Conservation (phyloP, 139 green algal genomes). For the Ettlia oleoabundans region DNA sequence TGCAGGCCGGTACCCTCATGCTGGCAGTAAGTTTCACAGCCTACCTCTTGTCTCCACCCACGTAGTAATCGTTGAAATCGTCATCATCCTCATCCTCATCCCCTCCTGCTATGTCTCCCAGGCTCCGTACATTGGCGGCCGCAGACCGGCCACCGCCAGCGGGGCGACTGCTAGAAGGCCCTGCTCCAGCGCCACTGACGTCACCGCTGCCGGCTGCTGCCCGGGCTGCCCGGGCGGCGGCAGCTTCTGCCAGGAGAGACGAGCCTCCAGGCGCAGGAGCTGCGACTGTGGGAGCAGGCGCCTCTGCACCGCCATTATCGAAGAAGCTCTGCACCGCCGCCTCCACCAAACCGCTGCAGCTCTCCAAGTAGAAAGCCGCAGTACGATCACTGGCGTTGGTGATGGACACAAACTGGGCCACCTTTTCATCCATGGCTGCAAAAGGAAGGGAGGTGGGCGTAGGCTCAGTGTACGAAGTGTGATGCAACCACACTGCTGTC, state of each 20-base stretch:
- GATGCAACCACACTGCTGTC: too few species aligned
- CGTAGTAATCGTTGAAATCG: constrained; percentile 83
- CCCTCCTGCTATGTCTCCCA: constrained; percentile 58
- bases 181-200: not conserved
- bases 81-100: constrained; percentile 53
- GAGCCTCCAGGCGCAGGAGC: not conserved
- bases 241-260: constrained; percentile 3
- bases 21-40: not conserved
- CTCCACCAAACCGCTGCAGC: constrained; percentile 39
- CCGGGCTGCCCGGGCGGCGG: constrained; percentile 9
- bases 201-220: not conserved
- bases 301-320: constrained; percentile 6
- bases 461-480: not conserved
- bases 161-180: constrained; percentile 6
- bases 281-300: not conserved
- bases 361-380: constrained; percentile 41
- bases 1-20: too few species aligned
- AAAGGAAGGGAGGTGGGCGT: too few species aligned
- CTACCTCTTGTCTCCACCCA: constrained; percentile 84
- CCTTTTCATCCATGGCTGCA: constrained; percentile 33
- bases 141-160: not conserved
- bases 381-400: constrained; percentile 38
- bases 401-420: constrained; percentile 57
- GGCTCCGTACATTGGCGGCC: constrained; percentile 25
- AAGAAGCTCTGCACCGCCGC: constrained; percentile 51